phyloP scores from a whole-genome alignment of 1,284 basidiomycete genomes.

The Inonotus obliquus region DNA sequence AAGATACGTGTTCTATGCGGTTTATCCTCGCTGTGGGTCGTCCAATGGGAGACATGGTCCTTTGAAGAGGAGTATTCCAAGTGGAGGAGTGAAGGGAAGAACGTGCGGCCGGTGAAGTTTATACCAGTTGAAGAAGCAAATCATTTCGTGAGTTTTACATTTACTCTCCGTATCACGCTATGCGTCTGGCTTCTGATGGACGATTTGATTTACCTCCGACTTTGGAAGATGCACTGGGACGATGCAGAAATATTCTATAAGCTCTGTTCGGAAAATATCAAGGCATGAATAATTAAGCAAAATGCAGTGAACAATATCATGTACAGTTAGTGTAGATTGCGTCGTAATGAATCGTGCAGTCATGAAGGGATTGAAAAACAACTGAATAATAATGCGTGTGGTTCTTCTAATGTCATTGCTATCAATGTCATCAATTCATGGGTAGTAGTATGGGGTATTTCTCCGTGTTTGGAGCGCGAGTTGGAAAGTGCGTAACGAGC shows the following conservation, averaged over 20 bases:
- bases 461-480: not conserved
- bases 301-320: not conserved
- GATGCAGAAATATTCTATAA: constrained; percentile 9
- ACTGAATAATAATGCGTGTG: not conserved
- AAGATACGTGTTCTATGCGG: constrained; percentile 9
- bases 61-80: constrained; percentile 18
- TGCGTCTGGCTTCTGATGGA: not conserved
- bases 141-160: constrained; percentile 23
- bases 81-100: constrained; percentile 7
- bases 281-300: not conserved
- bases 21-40: constrained; percentile 17
- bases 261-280: constrained; percentile 9
- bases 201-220: not conserved
- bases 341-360: not conserved
- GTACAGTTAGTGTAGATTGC: not conserved
- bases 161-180: not conserved
- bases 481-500: not conserved
- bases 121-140: constrained; percentile 24
- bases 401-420: no score
- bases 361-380: not conserved
- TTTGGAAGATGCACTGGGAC: constrained; percentile 15
- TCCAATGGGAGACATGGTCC: constrained; percentile 21
- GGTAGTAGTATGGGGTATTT: not conserved
- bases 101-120: constrained; percentile 19
- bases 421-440: not conserved